phyloP scores from a whole-genome alignment of 1,284 basidiomycete species.

The Puccinia novopanici region DNA sequence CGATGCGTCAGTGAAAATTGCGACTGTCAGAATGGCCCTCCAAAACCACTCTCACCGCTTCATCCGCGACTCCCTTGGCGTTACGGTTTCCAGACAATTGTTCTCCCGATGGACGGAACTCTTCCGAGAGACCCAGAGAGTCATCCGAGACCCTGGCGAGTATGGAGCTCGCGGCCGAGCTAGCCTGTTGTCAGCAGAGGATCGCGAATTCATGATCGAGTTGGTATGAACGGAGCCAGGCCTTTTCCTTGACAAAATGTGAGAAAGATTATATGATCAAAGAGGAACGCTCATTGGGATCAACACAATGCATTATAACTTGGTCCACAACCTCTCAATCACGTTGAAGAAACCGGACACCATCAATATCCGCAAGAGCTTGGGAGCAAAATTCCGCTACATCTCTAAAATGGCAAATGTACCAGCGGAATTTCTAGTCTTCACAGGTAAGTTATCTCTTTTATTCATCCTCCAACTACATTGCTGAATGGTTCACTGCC shows the following conservation, averaged over 20 bases:
- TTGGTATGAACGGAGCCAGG: too few species aligned
- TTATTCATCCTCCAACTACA: neutral
- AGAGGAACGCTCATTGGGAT: too few species aligned
- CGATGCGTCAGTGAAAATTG: neutral
- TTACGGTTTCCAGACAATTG: neutral
- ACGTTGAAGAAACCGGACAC: constrained; percentile 23
- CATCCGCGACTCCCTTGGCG: neutral
- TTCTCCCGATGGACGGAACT: constrained; percentile 18
- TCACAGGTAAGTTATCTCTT: constrained; percentile 7
- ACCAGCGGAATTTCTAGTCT: too few species aligned
- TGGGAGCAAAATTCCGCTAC: neutral
- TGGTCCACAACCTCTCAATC: neutral
- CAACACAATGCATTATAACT: neutral
- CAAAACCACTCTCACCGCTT: neutral
- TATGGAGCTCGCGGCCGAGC: neutral
- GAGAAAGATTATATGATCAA: neutral
- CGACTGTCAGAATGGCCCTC: neutral
- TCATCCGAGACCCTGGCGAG: constrained; percentile 12
- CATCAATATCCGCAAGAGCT: neutral
- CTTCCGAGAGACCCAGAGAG: constrained; percentile 9
- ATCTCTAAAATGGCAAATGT: too few species aligned
- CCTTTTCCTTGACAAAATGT: too few species aligned
- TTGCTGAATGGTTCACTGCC: neutral
- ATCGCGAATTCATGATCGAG: too few species aligned
- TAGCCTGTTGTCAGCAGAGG: neutral